phyloP scores from a whole-genome alignment of 306 rosid genomes.

The Lathyrus sativus region DNA sequence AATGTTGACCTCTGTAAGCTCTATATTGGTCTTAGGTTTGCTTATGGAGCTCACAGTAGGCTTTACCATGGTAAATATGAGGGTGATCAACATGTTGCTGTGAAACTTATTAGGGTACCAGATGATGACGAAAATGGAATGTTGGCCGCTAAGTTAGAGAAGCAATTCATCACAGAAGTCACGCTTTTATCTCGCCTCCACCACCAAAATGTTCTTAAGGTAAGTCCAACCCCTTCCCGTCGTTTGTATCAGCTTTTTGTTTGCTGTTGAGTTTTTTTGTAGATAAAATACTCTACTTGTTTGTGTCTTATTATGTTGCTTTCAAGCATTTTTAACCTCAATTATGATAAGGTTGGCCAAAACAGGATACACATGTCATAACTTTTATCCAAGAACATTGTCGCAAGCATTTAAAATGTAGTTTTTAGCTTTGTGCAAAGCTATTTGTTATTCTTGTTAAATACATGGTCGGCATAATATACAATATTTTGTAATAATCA shows the following conservation, averaged over 20 bases:
- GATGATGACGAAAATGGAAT: conserved; percentile 80
- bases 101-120: conserved; percentile 73
- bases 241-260: background rate
- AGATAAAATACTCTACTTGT: background rate
- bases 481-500: conserved; percentile 9
- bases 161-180: conserved; percentile 79
- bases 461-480: conserved; percentile 1
- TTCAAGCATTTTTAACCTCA: conserved; percentile 2
- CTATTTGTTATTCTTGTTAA: conserved; percentile 36
- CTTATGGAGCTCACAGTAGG: conserved; percentile 92
- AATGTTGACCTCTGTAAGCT: conserved; percentile 78
- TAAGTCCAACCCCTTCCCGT: conserved; percentile 37
- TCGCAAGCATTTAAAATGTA: background rate
- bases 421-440: background rate
- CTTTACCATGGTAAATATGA: conserved; percentile 91
- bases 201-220: conserved; percentile 80
- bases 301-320: conserved; percentile 1
- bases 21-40: conserved; percentile 81
- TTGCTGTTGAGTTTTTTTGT: background rate
- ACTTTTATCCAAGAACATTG: conserved; percentile 22
- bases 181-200: conserved; percentile 78
- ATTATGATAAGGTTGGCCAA: conserved; percentile 9
- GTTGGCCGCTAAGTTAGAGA: conserved; percentile 73
- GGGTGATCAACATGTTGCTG: conserved; percentile 82
- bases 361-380: background rate